A percentile compares a stretch with the other conserved stretches of the same genome.
Conservation (phyloP, 352 stramenopile species). For the Phytophthora europaea region DNA sequence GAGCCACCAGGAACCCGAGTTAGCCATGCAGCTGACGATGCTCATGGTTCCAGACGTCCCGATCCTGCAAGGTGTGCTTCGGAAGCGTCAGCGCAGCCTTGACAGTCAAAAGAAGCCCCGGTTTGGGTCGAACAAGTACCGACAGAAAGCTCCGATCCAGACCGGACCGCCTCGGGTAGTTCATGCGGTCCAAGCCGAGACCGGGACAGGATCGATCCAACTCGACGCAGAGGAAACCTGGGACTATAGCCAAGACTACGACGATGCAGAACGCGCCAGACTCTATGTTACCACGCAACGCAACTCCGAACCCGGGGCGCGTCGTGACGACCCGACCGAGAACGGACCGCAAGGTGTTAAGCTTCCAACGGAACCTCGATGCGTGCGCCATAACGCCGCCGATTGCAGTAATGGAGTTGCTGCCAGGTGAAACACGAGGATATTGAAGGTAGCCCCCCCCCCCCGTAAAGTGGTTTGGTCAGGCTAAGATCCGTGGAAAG, state of each 20-base stretch:
- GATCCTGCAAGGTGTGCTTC: no score
- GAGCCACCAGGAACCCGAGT: background rate
- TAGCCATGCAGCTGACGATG: background rate
- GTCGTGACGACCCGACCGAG: no score
- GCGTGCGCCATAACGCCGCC: background rate
- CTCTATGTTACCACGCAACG: background rate
- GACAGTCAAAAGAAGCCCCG: background rate
- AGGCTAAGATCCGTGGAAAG: slow-evolving; percentile 27
- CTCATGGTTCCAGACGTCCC: background rate
- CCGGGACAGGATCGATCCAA: background rate
- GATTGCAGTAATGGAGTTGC: background rate
- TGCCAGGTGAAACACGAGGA: slow-evolving; percentile 21
- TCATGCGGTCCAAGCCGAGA: background rate
- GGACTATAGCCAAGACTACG: background rate
- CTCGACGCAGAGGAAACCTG: no score
- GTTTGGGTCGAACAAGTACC: background rate
- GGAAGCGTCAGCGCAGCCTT: no score
- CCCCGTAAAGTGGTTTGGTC: slow-evolving; percentile 25
- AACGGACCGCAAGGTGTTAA: background rate
- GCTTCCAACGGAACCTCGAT: background rate
- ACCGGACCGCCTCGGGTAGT: background rate
- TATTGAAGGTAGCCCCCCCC: slow-evolving; percentile 32
- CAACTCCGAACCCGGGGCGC: no score
- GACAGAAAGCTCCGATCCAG: background rate
- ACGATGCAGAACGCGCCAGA: background rate